phyloP scores from a whole-genome alignment of 2,329 filamentous ascomycete species.

The Camillea tinctor region DNA sequence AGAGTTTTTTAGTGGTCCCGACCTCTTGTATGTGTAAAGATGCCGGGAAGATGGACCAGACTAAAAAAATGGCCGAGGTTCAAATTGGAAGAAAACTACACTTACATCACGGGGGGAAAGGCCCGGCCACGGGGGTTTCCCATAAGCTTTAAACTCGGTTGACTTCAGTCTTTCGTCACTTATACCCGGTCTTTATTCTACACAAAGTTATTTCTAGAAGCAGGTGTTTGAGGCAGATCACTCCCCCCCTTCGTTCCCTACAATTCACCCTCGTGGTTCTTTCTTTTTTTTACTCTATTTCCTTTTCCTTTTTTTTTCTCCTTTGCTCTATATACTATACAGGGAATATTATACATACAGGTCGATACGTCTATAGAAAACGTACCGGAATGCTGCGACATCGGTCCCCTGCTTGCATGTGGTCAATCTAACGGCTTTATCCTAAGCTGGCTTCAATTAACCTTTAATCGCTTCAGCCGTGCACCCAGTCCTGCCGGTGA shows the following conservation, averaged over 20 bases:
- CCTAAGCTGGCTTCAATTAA: constrained; percentile 6
- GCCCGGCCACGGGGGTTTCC: constrained; percentile 12
- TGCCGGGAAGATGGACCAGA: constrained; percentile 21
- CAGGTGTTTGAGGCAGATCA: neutral
- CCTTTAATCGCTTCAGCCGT: constrained; percentile 1
- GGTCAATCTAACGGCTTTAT: constrained; percentile 24
- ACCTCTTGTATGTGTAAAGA: neutral
- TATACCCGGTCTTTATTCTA: constrained; percentile 10
- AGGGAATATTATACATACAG: too few species aligned
- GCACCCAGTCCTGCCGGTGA: neutral
- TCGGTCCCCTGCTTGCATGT: constrained; percentile 11
- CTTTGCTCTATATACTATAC: too few species aligned
- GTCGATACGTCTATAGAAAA: neutral
- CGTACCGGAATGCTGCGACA: constrained; percentile 11
- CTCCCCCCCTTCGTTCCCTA: neutral
- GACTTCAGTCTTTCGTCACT: constrained; percentile 1
- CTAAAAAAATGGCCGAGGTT: constrained; percentile 31
- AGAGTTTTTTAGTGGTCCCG: neutral
- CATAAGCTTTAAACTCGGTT: constrained; percentile 22
- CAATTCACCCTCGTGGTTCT: neutral
- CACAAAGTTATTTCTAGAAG: constrained; percentile 4
- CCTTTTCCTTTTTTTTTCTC: too few species aligned
- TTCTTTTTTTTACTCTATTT: neutral
- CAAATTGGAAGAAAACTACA: constrained; percentile 13
- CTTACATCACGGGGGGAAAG: neutral